Conservation (phyloP, 2,329 filamentous ascomycete genomes). For the Passalora sequoiae region DNA sequence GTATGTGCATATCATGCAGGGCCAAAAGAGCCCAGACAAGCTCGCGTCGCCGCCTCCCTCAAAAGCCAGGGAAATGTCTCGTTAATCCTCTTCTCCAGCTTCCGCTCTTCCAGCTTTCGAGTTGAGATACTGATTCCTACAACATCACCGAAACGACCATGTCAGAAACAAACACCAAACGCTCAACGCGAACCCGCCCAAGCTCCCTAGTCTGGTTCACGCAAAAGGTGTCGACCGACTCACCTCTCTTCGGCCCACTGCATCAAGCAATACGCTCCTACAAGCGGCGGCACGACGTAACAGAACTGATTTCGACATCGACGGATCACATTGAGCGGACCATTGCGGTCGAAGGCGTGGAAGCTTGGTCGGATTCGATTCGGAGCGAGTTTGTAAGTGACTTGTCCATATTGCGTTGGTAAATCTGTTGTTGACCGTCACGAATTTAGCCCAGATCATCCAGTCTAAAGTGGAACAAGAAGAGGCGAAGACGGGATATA, state of each 20-base stretch:
- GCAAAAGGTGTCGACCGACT: background rate
- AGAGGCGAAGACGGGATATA: background rate
- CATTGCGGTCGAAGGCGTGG: constrained; percentile 5
- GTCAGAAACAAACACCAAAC: background rate
- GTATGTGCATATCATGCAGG: too few relatives aligned
- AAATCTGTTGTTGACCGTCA: background rate
- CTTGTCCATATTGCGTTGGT: background rate
- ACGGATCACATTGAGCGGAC: constrained; percentile 5
- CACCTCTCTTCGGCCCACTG: constrained; percentile 8
- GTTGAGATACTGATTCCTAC: constrained; percentile 9
- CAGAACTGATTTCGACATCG: constrained; percentile 9
- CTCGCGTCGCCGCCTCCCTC: too few relatives aligned
- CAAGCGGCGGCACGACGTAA: constrained; percentile 8
- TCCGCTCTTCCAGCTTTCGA: constrained; percentile 6
- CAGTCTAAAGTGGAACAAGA: background rate
- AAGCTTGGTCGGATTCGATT: constrained; percentile 4
- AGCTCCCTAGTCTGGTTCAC: background rate
- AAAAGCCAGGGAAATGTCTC: too few relatives aligned
- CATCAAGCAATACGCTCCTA: constrained; percentile 7
- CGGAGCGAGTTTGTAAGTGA: constrained; percentile 6
- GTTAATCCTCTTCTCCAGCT: too few relatives aligned
- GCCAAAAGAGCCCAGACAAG: too few relatives aligned
- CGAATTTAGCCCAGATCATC: background rate
- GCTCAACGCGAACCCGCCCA: background rate
- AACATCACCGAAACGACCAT: background rate